Percentiles rank a stretch among this genome's conserved stretches.
phyloP scores from a whole-genome alignment of 2,329 filamentous ascomycete genomes.

The Geoglossum cookeanum region DNA sequence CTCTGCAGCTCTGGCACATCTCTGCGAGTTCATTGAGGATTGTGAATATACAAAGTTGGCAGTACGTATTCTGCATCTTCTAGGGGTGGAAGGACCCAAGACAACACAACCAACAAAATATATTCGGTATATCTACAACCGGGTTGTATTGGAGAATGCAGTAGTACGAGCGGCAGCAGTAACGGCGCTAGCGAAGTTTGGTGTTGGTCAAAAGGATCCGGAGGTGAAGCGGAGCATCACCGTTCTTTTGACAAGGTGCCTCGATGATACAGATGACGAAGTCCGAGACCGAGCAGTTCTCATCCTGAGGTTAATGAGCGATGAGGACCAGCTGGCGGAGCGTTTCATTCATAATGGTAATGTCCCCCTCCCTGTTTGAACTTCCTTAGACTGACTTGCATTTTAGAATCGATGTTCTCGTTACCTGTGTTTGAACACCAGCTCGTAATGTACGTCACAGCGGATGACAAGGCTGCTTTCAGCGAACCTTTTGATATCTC shows the following conservation, averaged over 20 bases:
- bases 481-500: conserved; percentile 74
- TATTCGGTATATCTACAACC: conserved; percentile 98
- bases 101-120: conserved; percentile 95
- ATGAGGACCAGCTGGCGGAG: conserved; percentile 70
- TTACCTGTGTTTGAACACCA: conserved; percentile 92
- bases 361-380: conserved; percentile 9
- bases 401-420: conserved; percentile 77
- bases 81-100: conserved; percentile 87
- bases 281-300: conserved; percentile 88
- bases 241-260: conserved; percentile 76
- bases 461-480: conserved; percentile 74
- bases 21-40: conserved; percentile 98
- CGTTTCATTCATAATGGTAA: conserved; percentile 85
- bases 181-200: conserved; percentile 90
- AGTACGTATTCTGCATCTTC: conserved; percentile 81
- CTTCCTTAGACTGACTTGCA: neutral
- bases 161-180: conserved; percentile 90
- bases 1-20: conserved; percentile 60
- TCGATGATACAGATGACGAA: conserved; percentile 96
- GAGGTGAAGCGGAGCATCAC: conserved; percentile 93
- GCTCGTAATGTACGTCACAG: conserved; percentile 91
- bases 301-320: conserved; percentile 78
- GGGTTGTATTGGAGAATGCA: conserved; percentile 91
- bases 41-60: conserved; percentile 98
- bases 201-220: conserved; percentile 85